A percentile compares a stretch with the other conserved stretches of the same genome.
phyloP scores from a whole-genome alignment of 768 basidiomycete species.

The Coprinopsis sp. region DNA sequence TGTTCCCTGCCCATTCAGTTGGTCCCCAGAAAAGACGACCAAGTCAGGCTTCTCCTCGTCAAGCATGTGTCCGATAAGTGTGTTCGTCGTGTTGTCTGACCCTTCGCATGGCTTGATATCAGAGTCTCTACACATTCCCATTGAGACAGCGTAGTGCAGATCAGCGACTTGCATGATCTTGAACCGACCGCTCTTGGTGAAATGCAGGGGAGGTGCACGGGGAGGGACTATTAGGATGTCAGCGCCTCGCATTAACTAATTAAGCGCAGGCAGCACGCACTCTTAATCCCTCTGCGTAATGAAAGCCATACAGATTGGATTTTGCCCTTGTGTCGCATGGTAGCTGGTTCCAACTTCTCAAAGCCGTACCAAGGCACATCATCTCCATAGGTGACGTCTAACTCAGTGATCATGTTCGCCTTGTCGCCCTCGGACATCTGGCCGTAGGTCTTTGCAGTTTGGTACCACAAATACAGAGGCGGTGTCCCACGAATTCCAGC shows the following conservation, averaged over 20 bases:
- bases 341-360: constrained; percentile 59
- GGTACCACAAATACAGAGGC: constrained; percentile 77
- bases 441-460: constrained; percentile 55
- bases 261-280: constrained; percentile 35
- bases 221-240: constrained; percentile 51
- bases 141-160: constrained; percentile 83
- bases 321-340: constrained; percentile 39
- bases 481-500: constrained; percentile 54
- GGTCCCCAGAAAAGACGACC: constrained; percentile 90
- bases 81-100: constrained; percentile 77
- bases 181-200: constrained; percentile 79
- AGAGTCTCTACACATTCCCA: constrained; percentile 75
- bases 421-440: constrained; percentile 58
- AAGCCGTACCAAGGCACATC: constrained; percentile 86
- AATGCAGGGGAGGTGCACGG: constrained; percentile 73
- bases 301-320: constrained; percentile 59
- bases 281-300: constrained; percentile 67
- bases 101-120: constrained; percentile 47
- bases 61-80: constrained; percentile 65
- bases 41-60: constrained; percentile 85
- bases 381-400: constrained; percentile 89
- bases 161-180: constrained; percentile 91
- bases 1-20: constrained; percentile 87
- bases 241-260: constrained; percentile 7
- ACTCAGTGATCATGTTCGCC: constrained; percentile 73